Conservation (phyloP, 164 flowering plant genomes). For the Pachysandra terminalis region DNA sequence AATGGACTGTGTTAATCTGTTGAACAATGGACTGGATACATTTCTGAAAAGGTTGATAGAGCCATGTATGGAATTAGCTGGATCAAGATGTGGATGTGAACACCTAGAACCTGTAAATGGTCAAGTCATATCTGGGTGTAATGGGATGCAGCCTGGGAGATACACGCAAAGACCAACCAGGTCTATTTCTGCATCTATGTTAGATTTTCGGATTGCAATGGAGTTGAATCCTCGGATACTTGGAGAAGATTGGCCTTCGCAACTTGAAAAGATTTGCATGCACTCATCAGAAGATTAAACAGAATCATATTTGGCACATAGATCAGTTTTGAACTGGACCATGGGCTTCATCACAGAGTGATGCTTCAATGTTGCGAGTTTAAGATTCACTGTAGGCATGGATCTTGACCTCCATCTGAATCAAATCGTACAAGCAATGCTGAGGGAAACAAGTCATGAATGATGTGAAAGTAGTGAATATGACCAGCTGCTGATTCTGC, state of each 20-base stretch:
- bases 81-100: constrained; percentile 33
- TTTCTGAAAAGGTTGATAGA: constrained; percentile 68
- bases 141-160: constrained; percentile 22
- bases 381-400: constrained; percentile 6
- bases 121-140: constrained; percentile 17
- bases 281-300: constrained; percentile 27
- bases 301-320: constrained; percentile 22
- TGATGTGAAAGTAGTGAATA: constrained; percentile 24
- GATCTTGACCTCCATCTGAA: constrained; percentile 12
- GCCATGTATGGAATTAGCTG: constrained; percentile 59
- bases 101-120: constrained; percentile 19
- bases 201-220: constrained; percentile 67
- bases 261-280: constrained; percentile 58
- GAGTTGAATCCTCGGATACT: constrained; percentile 67
- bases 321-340: constrained; percentile 20
- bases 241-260: constrained; percentile 74
- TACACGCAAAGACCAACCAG: constrained; percentile 17
- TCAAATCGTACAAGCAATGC: constrained; percentile 14
- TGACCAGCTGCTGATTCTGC: constrained; percentile 25
- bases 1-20: constrained; percentile 51
- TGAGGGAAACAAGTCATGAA: constrained; percentile 15
- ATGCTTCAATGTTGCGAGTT: constrained; percentile 7
- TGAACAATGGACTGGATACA: constrained; percentile 68
- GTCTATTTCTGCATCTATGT: constrained; percentile 27
- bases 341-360: background rate